Conservation (phyloP, 768 basidiomycete genomes). For the Mycena floridula region DNA sequence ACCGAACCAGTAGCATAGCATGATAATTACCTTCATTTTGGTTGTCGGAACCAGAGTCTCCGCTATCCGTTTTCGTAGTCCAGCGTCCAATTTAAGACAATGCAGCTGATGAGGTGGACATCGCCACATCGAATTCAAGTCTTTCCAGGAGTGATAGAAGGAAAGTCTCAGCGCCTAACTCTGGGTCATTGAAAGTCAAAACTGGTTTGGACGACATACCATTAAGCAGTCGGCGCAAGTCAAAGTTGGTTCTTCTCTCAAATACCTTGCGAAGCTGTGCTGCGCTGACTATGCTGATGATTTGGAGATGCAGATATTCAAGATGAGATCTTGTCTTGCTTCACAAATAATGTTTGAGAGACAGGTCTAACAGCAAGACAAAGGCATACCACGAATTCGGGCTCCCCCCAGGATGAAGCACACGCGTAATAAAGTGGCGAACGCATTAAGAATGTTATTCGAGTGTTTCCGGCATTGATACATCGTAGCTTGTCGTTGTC, state of each 20-base stretch:
- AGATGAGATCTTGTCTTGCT: conserved; percentile 89
- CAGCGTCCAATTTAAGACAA: conserved; percentile 70
- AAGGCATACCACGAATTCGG: conserved; percentile 76
- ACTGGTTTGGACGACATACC: conserved; percentile 29
- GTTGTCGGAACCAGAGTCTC: conserved; percentile 74
- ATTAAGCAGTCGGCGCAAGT: conserved; percentile 69
- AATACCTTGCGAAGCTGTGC: conserved; percentile 83
- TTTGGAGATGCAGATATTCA: conserved; percentile 92
- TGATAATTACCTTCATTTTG: conserved; percentile 61
- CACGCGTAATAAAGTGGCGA: conserved; percentile 90
- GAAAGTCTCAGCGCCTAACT: conserved; percentile 74
- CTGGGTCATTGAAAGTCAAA: background rate
- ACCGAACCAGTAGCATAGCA: background rate
- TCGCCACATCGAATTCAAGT: conserved; percentile 74
- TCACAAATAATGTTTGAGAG: conserved; percentile 35
- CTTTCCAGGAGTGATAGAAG: conserved; percentile 64
- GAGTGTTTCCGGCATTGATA: conserved; percentile 75
- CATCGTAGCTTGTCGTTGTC: conserved; percentile 82
- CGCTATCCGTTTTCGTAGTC: conserved; percentile 66
- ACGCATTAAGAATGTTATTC: conserved; percentile 83
- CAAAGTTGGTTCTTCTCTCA: conserved; percentile 86
- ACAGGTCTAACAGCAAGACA: background rate
- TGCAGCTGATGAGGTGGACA: conserved; percentile 76
- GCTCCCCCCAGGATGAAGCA: conserved; percentile 90
- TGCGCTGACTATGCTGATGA: conserved; percentile 84